Conservation (phyloP, 306 rosid genomes). For the Comarum palustre region DNA sequence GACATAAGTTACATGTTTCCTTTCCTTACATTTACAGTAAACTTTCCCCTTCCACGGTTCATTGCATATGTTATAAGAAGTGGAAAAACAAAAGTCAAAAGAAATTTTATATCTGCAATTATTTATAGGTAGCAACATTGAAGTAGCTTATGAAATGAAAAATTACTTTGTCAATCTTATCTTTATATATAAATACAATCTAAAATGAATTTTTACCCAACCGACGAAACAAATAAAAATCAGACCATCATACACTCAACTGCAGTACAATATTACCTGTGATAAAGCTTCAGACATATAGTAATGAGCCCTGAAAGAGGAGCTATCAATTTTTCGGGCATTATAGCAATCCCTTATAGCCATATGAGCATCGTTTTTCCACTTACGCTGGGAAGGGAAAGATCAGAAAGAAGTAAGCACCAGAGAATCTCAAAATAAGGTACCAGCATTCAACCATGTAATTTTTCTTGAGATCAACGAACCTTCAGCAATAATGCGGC, state of each 20-base stretch:
- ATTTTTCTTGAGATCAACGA: slow-evolving; percentile 24
- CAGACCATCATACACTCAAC: not conserved
- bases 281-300: slow-evolving; percentile 85
- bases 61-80: not conserved
- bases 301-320: slow-evolving; percentile 60
- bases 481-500: slow-evolving; percentile 87
- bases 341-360: slow-evolving; percentile 79
- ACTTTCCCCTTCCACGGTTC: not conserved
- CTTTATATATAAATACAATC: not conserved
- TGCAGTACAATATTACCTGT: slow-evolving; percentile 53
- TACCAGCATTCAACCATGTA: slow-evolving; percentile 23
- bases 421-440: slow-evolving; percentile 13
- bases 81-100: not conserved
- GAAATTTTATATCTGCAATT: not conserved
- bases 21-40: not conserved
- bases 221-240: not conserved
- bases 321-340: slow-evolving; percentile 62
- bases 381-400: slow-evolving; percentile 62
- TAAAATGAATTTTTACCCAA: not conserved
- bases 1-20: not conserved
- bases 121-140: not conserved
- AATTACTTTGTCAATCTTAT: not conserved
- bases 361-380: slow-evolving; percentile 96
- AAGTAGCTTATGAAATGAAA: not conserved
- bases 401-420: not conserved